phyloP scores from a whole-genome alignment of 2,329 filamentous ascomycete genomes.

The Phaeosphaeria sp. region DNA sequence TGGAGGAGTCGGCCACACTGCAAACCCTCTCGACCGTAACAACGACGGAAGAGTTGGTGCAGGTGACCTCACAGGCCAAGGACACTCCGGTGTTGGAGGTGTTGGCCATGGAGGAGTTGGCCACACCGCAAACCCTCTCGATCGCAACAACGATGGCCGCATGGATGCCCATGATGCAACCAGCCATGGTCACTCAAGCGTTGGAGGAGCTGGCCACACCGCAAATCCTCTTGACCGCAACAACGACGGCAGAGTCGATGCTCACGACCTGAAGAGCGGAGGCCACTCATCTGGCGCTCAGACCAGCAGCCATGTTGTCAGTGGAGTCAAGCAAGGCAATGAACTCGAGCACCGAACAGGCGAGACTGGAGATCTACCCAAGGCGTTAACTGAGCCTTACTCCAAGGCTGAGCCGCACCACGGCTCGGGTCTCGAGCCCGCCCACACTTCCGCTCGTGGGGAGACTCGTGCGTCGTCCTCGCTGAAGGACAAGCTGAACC shows the following conservation, averaged over 20 bases:
- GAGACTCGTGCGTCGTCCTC: slow-evolving; percentile 16
- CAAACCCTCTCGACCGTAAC: slow-evolving; percentile 1
- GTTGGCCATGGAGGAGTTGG: not conserved
- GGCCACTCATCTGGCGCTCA: not conserved
- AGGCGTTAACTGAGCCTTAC: slow-evolving; percentile 10
- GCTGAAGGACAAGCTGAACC: slow-evolving; percentile 61
- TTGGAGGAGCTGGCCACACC: slow-evolving; percentile 1
- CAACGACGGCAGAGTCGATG: slow-evolving; percentile 5
- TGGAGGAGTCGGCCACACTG: not conserved
- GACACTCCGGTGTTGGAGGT: not conserved
- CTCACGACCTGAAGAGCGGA: not conserved
- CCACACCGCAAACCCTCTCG: not conserved
- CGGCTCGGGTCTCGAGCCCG: not conserved
- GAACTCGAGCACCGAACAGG: slow-evolving; percentile 7
- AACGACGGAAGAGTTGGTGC: slow-evolving; percentile 1
- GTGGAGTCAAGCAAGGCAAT: not conserved
- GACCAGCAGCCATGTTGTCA: not conserved
- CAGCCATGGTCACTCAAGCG: not conserved
- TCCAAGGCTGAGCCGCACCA: slow-evolving; percentile 6
- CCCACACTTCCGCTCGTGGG: not conserved
- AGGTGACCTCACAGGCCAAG: not conserved
- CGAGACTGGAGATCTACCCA: slow-evolving; percentile 12
- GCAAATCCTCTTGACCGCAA: slow-evolving; percentile 2
- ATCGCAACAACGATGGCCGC: slow-evolving; percentile 3
- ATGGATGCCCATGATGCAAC: not conserved